Percentiles rank a stretch among this genome's conserved stretches.
Conservation (phyloP, 495 filamentous ascomycete species). For the Friedmanniomyces simplex region DNA sequence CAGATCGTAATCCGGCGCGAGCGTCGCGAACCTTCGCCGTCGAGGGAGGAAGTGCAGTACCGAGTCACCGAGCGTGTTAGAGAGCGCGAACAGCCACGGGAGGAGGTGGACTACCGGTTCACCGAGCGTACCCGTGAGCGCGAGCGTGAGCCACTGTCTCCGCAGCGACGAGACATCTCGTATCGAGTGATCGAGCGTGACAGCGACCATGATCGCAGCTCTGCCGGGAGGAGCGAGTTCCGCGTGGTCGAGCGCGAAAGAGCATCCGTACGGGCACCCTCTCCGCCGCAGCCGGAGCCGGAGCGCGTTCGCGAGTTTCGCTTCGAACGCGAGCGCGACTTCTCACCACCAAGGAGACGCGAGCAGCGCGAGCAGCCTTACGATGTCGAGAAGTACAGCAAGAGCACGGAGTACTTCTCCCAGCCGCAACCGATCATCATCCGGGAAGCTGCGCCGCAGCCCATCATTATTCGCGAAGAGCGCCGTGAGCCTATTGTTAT, state of each 20-base stretch:
- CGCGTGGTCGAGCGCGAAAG: conserved; percentile 24
- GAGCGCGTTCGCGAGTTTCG: conserved; percentile 26
- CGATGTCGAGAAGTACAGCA: conserved; percentile 52
- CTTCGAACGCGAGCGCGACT: conserved; percentile 28
- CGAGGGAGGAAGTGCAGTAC: conserved; percentile 22
- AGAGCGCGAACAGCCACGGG: neutral
- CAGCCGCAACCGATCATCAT: conserved; percentile 48
- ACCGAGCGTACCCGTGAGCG: conserved; percentile 11
- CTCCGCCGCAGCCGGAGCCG: conserved; percentile 15
- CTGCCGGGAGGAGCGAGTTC: conserved; percentile 21
- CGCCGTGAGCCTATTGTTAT: conserved; percentile 11
- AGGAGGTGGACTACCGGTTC: conserved; percentile 11
- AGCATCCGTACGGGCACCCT: conserved; percentile 9
- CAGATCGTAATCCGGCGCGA: conserved; percentile 29
- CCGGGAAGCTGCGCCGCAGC: conserved; percentile 52
- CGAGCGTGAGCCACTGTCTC: conserved; percentile 3
- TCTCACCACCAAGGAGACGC: conserved; percentile 12
- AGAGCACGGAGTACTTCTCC: conserved; percentile 59
- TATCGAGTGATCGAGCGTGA: conserved; percentile 25
- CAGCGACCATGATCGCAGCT: conserved; percentile 22
- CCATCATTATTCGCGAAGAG: conserved; percentile 49
- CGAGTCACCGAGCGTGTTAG: conserved; percentile 12
- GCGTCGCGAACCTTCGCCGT: conserved; percentile 7
- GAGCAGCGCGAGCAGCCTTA: conserved; percentile 20
- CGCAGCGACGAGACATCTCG: conserved; percentile 7